Percentiles rank a stretch among this genome's conserved stretches.
These are phyloP conservation scores for Citrullus mucosospermus DNA, from an alignment of 306 rosid genomes.

Conservation along the genomic window DNA sequence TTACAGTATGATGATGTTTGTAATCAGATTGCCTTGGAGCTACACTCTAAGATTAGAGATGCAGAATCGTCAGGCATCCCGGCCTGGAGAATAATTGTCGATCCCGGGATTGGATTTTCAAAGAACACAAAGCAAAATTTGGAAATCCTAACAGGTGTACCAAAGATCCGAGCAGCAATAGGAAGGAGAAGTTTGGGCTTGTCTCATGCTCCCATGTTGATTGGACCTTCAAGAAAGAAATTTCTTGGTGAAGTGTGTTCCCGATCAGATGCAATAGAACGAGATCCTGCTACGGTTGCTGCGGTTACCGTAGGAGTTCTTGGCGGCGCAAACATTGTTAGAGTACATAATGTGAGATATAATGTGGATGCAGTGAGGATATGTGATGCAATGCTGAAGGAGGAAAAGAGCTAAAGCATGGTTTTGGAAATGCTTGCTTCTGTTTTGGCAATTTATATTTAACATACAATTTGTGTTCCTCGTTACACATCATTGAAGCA, in stretches of 20 bases:
- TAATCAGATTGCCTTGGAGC: constrained; percentile 55
- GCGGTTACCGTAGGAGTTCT: constrained; percentile 46
- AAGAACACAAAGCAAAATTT: constrained; percentile 62
- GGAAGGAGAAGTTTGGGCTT: constrained; percentile 46
- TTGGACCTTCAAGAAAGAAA: constrained; percentile 82
- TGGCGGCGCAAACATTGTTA: constrained; percentile 71
- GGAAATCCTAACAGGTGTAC: constrained; percentile 46
- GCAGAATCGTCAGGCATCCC: constrained; percentile 81
- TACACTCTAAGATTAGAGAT: constrained; percentile 36
- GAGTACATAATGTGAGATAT: constrained; percentile 81
- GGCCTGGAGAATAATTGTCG: constrained; percentile 76
- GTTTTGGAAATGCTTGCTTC: background rate
- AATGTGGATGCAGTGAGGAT: constrained; percentile 65
- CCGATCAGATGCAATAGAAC: constrained; percentile 30
- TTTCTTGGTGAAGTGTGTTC: constrained; percentile 65
- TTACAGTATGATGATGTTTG: constrained; percentile 60
- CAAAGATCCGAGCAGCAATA: constrained; percentile 46
- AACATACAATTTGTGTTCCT: background rate
- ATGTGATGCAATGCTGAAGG: constrained; percentile 58
- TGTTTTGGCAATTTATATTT: background rate
- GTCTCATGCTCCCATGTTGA: constrained; percentile 66
- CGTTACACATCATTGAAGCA: no score
- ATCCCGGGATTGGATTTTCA: constrained; percentile 85
- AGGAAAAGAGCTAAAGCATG: constrained; percentile 11
- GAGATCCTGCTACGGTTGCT: constrained; percentile 86